Conservation (phyloP, 1,139 yeast genomes). For the Suhomyces ambrosiae region DNA sequence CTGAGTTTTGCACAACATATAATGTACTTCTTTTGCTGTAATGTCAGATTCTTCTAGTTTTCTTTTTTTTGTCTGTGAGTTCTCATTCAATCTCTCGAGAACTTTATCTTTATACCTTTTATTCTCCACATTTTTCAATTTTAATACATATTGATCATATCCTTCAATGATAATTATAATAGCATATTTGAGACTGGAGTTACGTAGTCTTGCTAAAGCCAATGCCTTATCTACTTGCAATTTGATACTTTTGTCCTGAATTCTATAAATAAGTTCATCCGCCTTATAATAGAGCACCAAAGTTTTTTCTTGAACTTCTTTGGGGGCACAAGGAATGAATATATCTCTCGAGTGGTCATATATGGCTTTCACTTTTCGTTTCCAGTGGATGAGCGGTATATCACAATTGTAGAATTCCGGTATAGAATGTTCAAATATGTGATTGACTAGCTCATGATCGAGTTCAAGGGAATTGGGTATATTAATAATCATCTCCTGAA, state of each 20-base stretch:
- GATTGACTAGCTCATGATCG: slow-evolving; percentile 13
- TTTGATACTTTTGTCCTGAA: slow-evolving; percentile 30
- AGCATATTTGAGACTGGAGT: slow-evolving; percentile 15
- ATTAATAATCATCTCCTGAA: slow-evolving; percentile 51
- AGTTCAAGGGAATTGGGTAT: slow-evolving; percentile 24
- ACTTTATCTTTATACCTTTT: slow-evolving; percentile 46
- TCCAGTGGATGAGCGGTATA: slow-evolving; percentile 40
- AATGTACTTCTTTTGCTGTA: slow-evolving; percentile 41
- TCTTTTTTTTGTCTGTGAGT: slow-evolving; percentile 8
- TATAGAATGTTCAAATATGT: slow-evolving; percentile 16
- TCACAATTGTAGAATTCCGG: slow-evolving; percentile 18
- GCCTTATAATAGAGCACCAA: slow-evolving; percentile 51
- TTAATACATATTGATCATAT: slow-evolving; percentile 45
- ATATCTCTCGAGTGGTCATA: slow-evolving; percentile 50
- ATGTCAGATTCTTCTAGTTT: slow-evolving; percentile 20
- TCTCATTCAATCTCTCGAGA: slow-evolving; percentile 23
- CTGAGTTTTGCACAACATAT: slow-evolving; percentile 31
- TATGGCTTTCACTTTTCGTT: slow-evolving; percentile 35
- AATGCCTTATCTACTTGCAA: slow-evolving; percentile 24
- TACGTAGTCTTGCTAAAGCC: slow-evolving; percentile 18
- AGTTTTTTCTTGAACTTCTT: slow-evolving; percentile 43
- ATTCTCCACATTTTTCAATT: slow-evolving; percentile 49
- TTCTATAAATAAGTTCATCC: slow-evolving; percentile 39
- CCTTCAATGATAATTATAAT: slow-evolving; percentile 53
- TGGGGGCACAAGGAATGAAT: slow-evolving; percentile 54